Conservation (phyloP, 1,139 yeast genomes). For the Candida labiduridarum region DNA sequence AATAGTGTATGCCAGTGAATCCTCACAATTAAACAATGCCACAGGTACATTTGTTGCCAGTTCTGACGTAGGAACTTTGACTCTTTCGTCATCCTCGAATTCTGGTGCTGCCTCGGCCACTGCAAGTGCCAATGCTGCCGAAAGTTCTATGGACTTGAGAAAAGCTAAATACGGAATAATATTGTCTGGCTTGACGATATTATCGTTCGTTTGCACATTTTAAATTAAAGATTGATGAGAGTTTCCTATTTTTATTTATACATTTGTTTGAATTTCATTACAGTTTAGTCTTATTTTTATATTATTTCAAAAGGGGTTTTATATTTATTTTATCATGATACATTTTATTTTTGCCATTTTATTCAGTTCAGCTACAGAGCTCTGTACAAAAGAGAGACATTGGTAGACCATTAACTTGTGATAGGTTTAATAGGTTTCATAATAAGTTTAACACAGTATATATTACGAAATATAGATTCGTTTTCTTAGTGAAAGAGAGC, state of each 20-base stretch:
- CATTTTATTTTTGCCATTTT: neutral
- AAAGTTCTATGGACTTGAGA: conserved; percentile 2
- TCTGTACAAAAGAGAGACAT: neutral
- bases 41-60: conserved; percentile 13
- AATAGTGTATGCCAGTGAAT: conserved; percentile 10
- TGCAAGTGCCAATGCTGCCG: neutral
- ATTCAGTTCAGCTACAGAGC: neutral
- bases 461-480: neutral
- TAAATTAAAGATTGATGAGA: neutral
- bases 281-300: neutral
- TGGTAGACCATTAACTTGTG: neutral
- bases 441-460: neutral
- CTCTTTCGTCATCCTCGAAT: conserved; percentile 3
- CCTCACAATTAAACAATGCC: conserved; percentile 8
- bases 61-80: conserved; percentile 14
- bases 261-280: neutral
- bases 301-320: neutral
- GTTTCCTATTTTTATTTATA: too few species aligned
- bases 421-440: neutral
- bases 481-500: too few species aligned
- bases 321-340: neutral
- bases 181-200: conserved; percentile 5
- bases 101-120: neutral
- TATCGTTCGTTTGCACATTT: conserved; percentile 6
- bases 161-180: conserved; percentile 6